Base-by-base conservation (phyloP, 2,329 filamentous ascomycete genomes). In the Diaporthe australafricana region DNA sequence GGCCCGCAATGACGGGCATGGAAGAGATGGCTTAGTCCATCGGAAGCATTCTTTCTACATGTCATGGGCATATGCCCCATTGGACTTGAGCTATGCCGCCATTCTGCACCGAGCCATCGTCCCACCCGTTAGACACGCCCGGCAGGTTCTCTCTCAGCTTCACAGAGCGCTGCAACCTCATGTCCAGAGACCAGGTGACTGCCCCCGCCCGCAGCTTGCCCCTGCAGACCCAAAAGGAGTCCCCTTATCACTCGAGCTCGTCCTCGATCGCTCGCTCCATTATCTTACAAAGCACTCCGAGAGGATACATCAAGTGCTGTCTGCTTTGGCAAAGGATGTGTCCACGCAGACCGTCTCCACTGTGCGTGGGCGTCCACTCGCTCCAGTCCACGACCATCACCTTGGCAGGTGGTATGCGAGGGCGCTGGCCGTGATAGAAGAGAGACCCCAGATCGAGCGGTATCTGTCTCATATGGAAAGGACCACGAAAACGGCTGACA, bases 51-150 rank as follows among this genome's bases (percentile, higher is more conserved):
- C 5, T 12, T 5, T 5, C 38, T 60, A 27, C 25, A 16, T 1
- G 22, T 17, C 38, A 22, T 25, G 8, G 22, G 56, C 56, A 45
- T 45, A 62, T 40, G 22, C 30, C 17, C 57, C 57, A 62, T 3
- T 17, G 25, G 17, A 17, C 32, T 5, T 47, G 27, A 62, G 25
- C 57, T 62, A 62, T 11, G 22, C 17, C 40, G 57, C 9, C 27
- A 14, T 62, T n/a, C 6, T 62, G 25, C 1, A 2, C 12, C 17
- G 25, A 20, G 17, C 11, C 16, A 20, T 40, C 25, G n/a, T 11
- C 6, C 2, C 6, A 2, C 12, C 17, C 9, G 0, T 16, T 11
- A 2, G 2, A 20, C 0, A 4, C 2, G 1, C 3, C 20, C 2
- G 20, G 2, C 1, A 2, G 25, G 2, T 3, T n/a, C 16, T 32